phyloP scores from a whole-genome alignment of 805 yeast genomes.

The Starmerella powellii region DNA sequence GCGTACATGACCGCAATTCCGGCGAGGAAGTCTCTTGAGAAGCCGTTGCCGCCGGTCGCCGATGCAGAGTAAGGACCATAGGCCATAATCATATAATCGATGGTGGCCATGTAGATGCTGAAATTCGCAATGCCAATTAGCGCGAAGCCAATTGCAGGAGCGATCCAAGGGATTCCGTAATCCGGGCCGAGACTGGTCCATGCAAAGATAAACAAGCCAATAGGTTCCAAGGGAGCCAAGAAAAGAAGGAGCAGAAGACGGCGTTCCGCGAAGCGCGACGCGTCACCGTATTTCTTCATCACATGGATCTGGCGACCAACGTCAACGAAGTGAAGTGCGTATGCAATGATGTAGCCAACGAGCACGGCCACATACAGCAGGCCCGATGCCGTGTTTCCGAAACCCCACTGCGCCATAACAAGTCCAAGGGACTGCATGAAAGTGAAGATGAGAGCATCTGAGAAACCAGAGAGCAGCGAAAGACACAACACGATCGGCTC shows the following conservation, averaged over 20 bases:
- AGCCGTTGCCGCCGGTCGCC: constrained; percentile 38
- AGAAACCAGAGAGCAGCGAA: constrained; percentile 33
- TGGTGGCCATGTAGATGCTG: constrained; percentile 35
- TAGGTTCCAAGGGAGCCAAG: constrained; percentile 32
- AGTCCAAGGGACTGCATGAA: constrained; percentile 32
- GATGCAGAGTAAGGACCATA: constrained; percentile 36
- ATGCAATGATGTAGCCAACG: constrained; percentile 32
- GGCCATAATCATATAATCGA: constrained; percentile 35
- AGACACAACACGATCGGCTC: constrained; percentile 35
- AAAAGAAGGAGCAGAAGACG: constrained; percentile 27
- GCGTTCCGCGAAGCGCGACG: constrained; percentile 20
- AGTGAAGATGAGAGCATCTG: constrained; percentile 34
- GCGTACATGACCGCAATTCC: constrained; percentile 34
- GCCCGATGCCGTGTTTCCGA: constrained; percentile 28
- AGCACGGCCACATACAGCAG: constrained; percentile 30
- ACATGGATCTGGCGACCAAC: constrained; percentile 28
- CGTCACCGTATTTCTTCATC: constrained; percentile 26
- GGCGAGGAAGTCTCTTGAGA: constrained; percentile 34
- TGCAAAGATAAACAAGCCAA: constrained; percentile 35
- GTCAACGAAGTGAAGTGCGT: constrained; percentile 30
- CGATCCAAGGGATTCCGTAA: constrained; percentile 31
- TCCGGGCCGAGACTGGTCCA: constrained; percentile 35
- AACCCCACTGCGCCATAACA: constrained; percentile 32
- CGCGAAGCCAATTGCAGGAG: constrained; percentile 31
- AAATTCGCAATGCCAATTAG: constrained; percentile 34